phyloP scores from a whole-genome alignment of 2,329 filamentous ascomycete species.

The Botryotinia convoluta region DNA sequence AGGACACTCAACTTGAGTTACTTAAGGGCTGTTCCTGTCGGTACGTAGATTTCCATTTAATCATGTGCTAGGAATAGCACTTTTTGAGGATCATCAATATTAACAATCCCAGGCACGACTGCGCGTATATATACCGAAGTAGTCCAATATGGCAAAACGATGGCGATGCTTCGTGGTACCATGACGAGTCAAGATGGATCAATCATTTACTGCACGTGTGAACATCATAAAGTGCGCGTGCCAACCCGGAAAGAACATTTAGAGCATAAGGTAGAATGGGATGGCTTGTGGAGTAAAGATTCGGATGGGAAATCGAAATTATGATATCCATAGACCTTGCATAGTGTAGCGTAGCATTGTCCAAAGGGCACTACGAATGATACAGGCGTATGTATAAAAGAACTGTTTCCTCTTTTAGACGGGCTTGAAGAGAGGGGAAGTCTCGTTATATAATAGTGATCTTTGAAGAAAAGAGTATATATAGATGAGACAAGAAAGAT shows the following conservation, averaged over 20 bases:
- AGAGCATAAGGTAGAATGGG: slow-evolving; percentile 43
- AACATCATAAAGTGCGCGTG: slow-evolving; percentile 52
- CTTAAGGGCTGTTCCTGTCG: slow-evolving; percentile 48
- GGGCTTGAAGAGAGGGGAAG: neutral
- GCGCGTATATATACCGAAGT: slow-evolving; percentile 45
- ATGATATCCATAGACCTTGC: slow-evolving; percentile 35
- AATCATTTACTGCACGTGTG: slow-evolving; percentile 48
- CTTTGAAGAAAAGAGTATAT: neutral
- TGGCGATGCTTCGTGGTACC: slow-evolving; percentile 50
- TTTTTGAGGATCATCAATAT: neutral
- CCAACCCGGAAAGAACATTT: slow-evolving; percentile 43
- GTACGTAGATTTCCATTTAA: slow-evolving; percentile 30
- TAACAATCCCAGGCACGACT: slow-evolving; percentile 38
- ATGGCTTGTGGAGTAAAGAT: slow-evolving; percentile 33
- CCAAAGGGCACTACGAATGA: neutral
- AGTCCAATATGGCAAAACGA: slow-evolving; percentile 47
- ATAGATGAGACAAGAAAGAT: neutral
- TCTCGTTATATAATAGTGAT: neutral
- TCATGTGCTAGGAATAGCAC: neutral
- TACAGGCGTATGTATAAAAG: neutral
- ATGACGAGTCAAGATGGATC: slow-evolving; percentile 51
- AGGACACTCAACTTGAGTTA: slow-evolving; percentile 51
- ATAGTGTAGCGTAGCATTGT: too few relatives aligned
- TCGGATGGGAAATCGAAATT: slow-evolving; percentile 24
- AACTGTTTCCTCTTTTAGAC: neutral